phyloP scores from a whole-genome alignment of 805 yeast species.

The Scheffersomyces ergatensis region DNA sequence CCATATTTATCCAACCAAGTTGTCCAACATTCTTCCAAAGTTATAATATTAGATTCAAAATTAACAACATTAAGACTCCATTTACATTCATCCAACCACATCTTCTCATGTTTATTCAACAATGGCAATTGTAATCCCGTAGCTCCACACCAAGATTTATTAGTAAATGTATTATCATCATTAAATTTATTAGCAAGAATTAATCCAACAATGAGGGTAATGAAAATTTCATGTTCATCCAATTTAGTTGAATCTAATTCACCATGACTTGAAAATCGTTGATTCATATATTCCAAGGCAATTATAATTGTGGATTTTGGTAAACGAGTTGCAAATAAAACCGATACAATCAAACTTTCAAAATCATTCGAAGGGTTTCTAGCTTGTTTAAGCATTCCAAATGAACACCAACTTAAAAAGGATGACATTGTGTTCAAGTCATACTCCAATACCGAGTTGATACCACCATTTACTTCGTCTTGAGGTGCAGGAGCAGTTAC shows the following conservation, averaged over 20 bases:
- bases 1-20: conserved; percentile 40
- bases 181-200: conserved; percentile 90
- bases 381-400: conserved; percentile 59
- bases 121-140: conserved; percentile 66
- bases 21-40: conserved; percentile 44
- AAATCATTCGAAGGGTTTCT: conserved; percentile 47
- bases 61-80: conserved; percentile 54
- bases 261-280: conserved; percentile 37
- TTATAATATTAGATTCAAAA: conserved; percentile 34
- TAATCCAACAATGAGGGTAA: conserved; percentile 62
- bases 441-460: conserved; percentile 73
- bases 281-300: conserved; percentile 75
- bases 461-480: conserved; percentile 60
- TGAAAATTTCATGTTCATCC: conserved; percentile 42
- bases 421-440: conserved; percentile 76
- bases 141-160: conserved; percentile 95
- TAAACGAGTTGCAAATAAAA: conserved; percentile 81
- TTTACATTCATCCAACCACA: conserved; percentile 60
- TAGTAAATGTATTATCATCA: conserved; percentile 95
- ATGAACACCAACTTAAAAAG: conserved; percentile 73
- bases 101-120: conserved; percentile 66
- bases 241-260: conserved; percentile 7
- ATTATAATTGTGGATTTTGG: conserved; percentile 80
- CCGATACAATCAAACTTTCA: conserved; percentile 59
- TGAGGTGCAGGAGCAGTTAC: conserved; percentile 1